Conservation (phyloP, 1,284 basidiomycete genomes). For the Apiotrichum brassicae region DNA sequence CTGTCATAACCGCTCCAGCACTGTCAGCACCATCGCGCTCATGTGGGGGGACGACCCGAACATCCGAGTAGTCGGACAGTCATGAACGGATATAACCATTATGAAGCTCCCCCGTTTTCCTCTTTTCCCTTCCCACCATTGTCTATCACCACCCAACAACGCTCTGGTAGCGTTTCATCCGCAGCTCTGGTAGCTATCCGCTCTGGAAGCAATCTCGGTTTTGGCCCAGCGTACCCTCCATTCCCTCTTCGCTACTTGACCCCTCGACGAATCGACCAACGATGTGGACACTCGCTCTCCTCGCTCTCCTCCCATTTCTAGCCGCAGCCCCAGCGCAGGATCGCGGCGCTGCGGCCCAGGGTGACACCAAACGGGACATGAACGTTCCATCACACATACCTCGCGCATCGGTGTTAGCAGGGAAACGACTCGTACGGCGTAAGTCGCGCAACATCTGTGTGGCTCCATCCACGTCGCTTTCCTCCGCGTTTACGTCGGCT, state of each 20-base stretch:
- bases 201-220: background rate
- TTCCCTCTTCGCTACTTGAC: no score
- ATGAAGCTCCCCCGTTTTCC: background rate
- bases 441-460: background rate
- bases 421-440: background rate
- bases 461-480: background rate
- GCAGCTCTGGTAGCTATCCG: background rate
- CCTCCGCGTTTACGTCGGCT: slow-evolving; percentile 1
- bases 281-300: slow-evolving; percentile 9
- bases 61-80: no score
- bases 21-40: no score
- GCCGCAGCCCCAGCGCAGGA: background rate
- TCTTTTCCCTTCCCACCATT: background rate
- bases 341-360: background rate
- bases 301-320: slow-evolving; percentile 16
- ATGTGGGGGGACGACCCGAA: no score
- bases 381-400: background rate
- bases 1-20: no score
- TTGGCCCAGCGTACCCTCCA: no score
- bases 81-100: no score
- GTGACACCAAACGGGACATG: background rate
- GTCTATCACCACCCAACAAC: background rate
- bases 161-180: background rate
- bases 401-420: background rate
- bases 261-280: background rate